Conservation (phyloP, 345 rosid genomes). For the Citrus reticulata region DNA sequence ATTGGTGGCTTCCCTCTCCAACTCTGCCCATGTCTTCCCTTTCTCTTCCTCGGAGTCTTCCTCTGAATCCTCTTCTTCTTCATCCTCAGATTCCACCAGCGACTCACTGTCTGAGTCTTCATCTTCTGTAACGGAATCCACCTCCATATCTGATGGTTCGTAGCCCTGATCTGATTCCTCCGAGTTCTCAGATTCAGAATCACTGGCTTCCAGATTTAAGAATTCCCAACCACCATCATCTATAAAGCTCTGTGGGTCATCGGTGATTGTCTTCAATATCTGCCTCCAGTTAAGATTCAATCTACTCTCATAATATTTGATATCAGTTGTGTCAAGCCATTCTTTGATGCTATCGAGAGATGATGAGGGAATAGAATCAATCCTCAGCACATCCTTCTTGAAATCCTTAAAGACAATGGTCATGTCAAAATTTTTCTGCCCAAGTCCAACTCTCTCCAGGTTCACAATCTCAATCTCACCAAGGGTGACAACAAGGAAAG, state of each 20-base stretch:
- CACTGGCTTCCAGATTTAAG: conserved; percentile 77
- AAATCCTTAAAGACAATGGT: conserved; percentile 90
- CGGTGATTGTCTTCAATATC: conserved; percentile 81
- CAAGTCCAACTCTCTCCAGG: conserved; percentile 92
- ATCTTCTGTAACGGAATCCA: conserved; percentile 77
- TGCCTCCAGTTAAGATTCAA: conserved; percentile 92
- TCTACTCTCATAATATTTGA: conserved; percentile 93
- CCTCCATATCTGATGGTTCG: conserved; percentile 75
- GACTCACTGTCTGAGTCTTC: conserved; percentile 75
- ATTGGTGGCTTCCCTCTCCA: conserved; percentile 92
- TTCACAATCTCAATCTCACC: conserved; percentile 96
- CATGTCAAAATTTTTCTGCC: conserved; percentile 93
- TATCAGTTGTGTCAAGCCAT: conserved; percentile 90
- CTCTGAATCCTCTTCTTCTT: conserved; percentile 71
- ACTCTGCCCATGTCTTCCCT: conserved; percentile 98
- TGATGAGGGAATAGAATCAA: conserved; percentile 77
- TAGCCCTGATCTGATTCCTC: conserved; percentile 91
- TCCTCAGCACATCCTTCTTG: conserved; percentile 79
- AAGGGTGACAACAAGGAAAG: conserved; percentile 75
- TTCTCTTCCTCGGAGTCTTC: conserved; percentile 80
- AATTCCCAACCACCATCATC: conserved; percentile 96
- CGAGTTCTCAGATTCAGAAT: conserved; percentile 77
- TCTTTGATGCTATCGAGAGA: conserved; percentile 84
- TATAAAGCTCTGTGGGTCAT: conserved; percentile 83
- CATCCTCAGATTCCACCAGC: conserved; percentile 81